phyloP scores from a whole-genome alignment of 371 early-diverging fungal species.

The Apophysomyces variabilis region DNA sequence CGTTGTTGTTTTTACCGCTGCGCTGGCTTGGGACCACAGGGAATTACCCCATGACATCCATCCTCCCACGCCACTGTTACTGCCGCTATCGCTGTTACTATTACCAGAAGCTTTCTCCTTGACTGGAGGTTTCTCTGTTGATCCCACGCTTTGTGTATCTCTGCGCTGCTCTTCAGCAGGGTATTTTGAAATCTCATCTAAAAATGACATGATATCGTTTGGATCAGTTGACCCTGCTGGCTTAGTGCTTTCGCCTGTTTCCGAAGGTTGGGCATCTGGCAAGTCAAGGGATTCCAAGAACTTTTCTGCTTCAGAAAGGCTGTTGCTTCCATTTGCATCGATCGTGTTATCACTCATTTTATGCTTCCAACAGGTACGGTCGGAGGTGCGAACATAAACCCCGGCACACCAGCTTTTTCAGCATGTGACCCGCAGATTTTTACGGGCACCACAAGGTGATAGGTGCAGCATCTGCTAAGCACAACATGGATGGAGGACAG shows the following conservation, averaged over 20 bases:
- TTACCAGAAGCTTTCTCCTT: background rate
- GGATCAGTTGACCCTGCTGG: slow-evolving; percentile 31
- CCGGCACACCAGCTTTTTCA: too few species aligned
- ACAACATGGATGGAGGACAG: too few species aligned
- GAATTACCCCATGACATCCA: slow-evolving; percentile 59
- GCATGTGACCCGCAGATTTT: too few species aligned
- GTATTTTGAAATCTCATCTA: slow-evolving; percentile 55
- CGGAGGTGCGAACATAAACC: background rate
- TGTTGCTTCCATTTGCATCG: slow-evolving; percentile 18
- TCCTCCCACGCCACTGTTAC: slow-evolving; percentile 16
- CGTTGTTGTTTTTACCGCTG: slow-evolving; percentile 55
- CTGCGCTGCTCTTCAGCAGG: slow-evolving; percentile 23
- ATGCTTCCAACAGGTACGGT: background rate
- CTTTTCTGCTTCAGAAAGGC: slow-evolving; percentile 55
- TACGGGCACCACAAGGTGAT: too few species aligned
- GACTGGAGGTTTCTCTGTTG: background rate
- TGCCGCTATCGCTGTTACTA: slow-evolving; percentile 3
- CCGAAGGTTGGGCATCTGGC: slow-evolving; percentile 26
- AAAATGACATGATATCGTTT: slow-evolving; percentile 57
- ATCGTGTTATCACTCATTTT: background rate
- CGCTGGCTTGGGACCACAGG: slow-evolving; percentile 55
- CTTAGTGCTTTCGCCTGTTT: slow-evolving; percentile 3
- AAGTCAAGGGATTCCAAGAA: slow-evolving; percentile 53
- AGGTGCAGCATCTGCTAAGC: too few species aligned
- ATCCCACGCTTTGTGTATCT: background rate